Evolutionary conservation across 139 green algal species (phyloP).

Genomic region (Micromonas commoda): DNA sequence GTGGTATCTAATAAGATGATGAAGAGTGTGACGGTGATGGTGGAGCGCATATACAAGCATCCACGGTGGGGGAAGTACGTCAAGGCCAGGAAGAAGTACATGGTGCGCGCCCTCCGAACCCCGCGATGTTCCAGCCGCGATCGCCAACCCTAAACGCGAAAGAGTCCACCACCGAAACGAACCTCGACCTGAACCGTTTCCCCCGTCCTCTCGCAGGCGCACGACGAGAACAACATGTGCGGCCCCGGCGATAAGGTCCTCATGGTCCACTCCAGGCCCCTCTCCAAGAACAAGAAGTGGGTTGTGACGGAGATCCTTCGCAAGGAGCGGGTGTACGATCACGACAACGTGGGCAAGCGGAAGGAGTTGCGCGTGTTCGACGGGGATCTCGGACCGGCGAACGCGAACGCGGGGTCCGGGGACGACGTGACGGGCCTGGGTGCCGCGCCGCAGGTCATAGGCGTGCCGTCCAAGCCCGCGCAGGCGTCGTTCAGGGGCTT

Average conservation of each 20-base stretch:
- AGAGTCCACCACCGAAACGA: too few relatives aligned
- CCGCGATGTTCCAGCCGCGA: too few relatives aligned
- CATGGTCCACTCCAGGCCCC: background rate
- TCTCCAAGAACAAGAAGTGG: constrained; percentile 6
- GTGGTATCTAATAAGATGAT: constrained; percentile 3
- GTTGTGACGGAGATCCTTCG: background rate
- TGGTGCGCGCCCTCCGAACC: background rate
- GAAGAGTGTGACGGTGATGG: background rate
- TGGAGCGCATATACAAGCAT: constrained; percentile 2
- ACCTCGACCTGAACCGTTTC: too few relatives aligned
- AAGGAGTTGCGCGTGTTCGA: background rate
- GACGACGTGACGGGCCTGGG: background rate
- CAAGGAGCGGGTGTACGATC: background rate
- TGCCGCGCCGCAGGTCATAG: background rate
- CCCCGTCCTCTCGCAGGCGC: background rate
- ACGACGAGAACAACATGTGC: constrained; percentile 1
- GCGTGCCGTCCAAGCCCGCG: background rate
- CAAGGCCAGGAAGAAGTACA: background rate
- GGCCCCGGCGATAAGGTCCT: background rate
- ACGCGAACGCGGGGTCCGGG: background rate
- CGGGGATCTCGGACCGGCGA: too few relatives aligned
- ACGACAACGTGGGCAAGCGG: background rate
- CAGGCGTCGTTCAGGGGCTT: background rate
- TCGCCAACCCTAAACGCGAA: too few relatives aligned
- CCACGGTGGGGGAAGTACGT: background rate